Evolutionary conservation across 495 filamentous ascomycete species (phyloP).

Genomic region (Niebla homalea): DNA sequence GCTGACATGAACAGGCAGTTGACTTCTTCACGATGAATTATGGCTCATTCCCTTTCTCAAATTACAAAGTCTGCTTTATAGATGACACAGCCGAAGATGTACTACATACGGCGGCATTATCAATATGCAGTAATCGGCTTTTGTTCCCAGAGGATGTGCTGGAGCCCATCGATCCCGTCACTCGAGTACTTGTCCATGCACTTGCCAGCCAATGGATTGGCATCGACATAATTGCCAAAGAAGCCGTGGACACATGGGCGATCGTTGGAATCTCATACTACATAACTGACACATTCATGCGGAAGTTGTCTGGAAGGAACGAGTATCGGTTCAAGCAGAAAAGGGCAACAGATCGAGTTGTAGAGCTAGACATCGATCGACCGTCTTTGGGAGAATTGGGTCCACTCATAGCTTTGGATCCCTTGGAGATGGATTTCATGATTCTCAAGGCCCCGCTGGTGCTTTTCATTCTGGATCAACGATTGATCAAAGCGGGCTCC

Average conservation of each 20-base stretch:
- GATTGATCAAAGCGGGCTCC: conserved; percentile 74
- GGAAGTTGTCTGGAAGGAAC: conserved; percentile 79
- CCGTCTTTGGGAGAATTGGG: conserved; percentile 76
- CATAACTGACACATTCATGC: conserved; percentile 87
- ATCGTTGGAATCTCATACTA: conserved; percentile 82
- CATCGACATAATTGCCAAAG: conserved; percentile 70
- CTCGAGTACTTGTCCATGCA: conserved; percentile 63
- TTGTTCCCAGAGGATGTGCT: conserved; percentile 72
- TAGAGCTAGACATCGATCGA: conserved; percentile 66
- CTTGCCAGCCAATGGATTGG: conserved; percentile 91
- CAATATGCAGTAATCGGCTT: conserved; percentile 75
- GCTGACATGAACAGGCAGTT: conserved; percentile 38
- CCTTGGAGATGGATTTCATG: conserved; percentile 76
- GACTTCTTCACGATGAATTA: conserved; percentile 79
- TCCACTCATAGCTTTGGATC: conserved; percentile 61
- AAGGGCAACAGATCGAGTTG: conserved; percentile 62
- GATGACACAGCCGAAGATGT: conserved; percentile 70
- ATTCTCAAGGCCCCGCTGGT: conserved; percentile 83
- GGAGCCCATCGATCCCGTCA: conserved; percentile 66
- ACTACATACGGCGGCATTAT: conserved; percentile 62
- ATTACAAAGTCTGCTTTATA: conserved; percentile 85
- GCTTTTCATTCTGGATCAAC: conserved; percentile 82
- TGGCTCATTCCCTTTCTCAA: conserved; percentile 72
- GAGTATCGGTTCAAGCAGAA: conserved; percentile 89
- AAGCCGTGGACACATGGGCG: conserved; percentile 77